These are phyloP conservation scores for Nevesoporus exiguus DNA, from an alignment of 768 basidiomycete genomes.

Conservation along the genomic window DNA sequence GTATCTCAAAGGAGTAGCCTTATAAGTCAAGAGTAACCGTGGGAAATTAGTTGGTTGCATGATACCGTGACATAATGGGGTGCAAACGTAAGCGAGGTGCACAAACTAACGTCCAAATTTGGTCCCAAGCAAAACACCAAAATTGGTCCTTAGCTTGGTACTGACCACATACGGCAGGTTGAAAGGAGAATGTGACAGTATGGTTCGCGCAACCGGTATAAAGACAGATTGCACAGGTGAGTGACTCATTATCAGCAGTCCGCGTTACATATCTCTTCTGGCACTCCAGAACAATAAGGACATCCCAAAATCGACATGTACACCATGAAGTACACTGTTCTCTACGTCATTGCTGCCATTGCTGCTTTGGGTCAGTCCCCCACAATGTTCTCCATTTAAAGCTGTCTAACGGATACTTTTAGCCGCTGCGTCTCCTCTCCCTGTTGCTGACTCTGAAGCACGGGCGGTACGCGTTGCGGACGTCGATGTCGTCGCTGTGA, in stretches of 20 bases:
- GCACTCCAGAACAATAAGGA: conserved; percentile 26
- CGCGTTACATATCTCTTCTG: not conserved
- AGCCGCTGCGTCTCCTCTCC: conserved; percentile 30
- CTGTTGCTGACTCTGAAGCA: conserved; percentile 14
- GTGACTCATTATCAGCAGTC: conserved; percentile 14
- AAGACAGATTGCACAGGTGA: conserved; percentile 8
- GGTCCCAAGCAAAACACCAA: conserved; percentile 23
- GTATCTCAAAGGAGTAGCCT: not conserved
- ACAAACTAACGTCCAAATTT: conserved; percentile 29
- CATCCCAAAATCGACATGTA: conserved; percentile 28
- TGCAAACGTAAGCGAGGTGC: too few relatives aligned
- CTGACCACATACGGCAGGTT: conserved; percentile 26
- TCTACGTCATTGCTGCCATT: conserved; percentile 31
- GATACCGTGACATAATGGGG: too few relatives aligned
- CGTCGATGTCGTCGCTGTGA: conserved; percentile 17
- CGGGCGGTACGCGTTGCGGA: not conserved
- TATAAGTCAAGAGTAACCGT: not conserved
- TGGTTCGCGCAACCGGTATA: conserved; percentile 18
- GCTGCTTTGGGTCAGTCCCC: conserved; percentile 24
- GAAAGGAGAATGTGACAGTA: conserved; percentile 16
- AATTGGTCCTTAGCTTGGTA: conserved; percentile 19
- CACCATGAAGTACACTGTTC: conserved; percentile 21
- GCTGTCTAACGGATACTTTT: conserved; percentile 1
- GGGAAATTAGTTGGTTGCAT: not conserved
- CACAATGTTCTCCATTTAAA: not conserved